Conservation (phyloP, 139 green algal genomes). For the Chlorella sorokiniana region DNA sequence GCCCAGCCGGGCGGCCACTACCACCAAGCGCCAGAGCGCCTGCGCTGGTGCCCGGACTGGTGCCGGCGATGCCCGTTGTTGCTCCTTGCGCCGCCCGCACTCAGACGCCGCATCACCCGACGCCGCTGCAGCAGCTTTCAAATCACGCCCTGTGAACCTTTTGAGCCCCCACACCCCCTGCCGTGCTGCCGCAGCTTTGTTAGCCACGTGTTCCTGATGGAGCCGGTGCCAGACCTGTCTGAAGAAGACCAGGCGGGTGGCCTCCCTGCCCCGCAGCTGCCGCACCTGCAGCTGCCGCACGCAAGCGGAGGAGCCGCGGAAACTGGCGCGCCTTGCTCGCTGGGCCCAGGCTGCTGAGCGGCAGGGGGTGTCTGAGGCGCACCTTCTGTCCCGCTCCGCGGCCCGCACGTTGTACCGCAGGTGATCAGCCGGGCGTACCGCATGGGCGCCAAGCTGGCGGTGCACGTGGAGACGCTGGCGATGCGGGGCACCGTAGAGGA, state of each 20-base stretch:
- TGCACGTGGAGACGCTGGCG: slow-evolving; percentile 84
- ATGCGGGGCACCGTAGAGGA: slow-evolving; percentile 67
- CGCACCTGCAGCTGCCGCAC: not conserved
- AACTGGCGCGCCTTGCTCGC: too few relatives aligned
- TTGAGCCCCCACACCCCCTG: not conserved
- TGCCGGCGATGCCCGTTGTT: too few relatives aligned
- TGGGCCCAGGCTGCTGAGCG: not conserved
- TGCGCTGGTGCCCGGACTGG: too few relatives aligned
- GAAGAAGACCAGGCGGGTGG: slow-evolving; percentile 71
- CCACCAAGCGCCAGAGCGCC: too few relatives aligned
- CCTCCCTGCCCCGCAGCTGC: not conserved
- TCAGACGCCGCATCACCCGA: too few relatives aligned
- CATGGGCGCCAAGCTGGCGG: slow-evolving; percentile 77
- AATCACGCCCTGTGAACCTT: not conserved
- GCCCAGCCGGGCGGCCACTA: too few relatives aligned
- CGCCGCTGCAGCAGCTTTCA: not conserved
- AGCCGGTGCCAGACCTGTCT: slow-evolving; percentile 84
- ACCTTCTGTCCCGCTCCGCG: not conserved
- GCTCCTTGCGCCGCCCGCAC: too few relatives aligned
- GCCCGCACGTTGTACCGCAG: slow-evolving; percentile 37
- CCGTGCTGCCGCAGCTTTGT: slow-evolving; percentile 16
- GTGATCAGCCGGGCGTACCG: slow-evolving; percentile 85
- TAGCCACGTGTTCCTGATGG: slow-evolving; percentile 90
- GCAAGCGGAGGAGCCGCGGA: too few relatives aligned
- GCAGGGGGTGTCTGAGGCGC: not conserved